These are phyloP conservation scores for Paramecium biaurelia DNA, from an alignment of 73 alveolate genomes.

Conservation along the genomic window DNA sequence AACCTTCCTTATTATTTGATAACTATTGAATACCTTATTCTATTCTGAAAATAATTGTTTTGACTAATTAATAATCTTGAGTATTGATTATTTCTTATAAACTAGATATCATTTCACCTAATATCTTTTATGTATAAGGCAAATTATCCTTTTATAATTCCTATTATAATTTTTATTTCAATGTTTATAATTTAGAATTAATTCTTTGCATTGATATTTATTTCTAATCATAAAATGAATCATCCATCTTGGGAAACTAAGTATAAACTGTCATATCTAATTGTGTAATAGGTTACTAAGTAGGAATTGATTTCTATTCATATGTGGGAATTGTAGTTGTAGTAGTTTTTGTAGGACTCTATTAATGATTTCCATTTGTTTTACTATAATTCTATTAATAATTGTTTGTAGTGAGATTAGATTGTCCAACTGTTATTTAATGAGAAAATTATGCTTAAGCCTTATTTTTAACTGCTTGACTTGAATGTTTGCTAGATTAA, in stretches of 20 bases:
- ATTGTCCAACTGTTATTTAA: background rate
- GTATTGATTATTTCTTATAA: background rate
- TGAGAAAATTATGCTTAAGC: background rate
- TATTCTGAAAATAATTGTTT: background rate
- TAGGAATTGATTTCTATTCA: background rate
- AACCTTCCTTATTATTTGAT: conserved; percentile 8
- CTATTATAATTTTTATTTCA: background rate
- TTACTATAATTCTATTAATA: background rate
- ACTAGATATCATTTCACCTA: background rate
- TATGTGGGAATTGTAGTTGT: background rate
- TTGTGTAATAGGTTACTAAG: background rate
- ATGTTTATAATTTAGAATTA: background rate
- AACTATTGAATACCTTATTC: background rate
- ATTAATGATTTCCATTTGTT: background rate
- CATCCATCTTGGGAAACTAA: background rate
- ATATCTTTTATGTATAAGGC: conserved; percentile 25
- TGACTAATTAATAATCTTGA: background rate
- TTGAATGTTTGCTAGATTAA: background rate
- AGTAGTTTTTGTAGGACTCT: background rate
- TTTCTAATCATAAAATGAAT: conserved; percentile 30
- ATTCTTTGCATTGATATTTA: background rate
- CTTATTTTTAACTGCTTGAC: background rate
- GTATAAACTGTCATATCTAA: background rate
- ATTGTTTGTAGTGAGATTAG: background rate
- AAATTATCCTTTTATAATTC: conserved; percentile 29